Base-by-base conservation (phyloP, 441 rosid species). In the Adansonia grandidieri region DNA sequence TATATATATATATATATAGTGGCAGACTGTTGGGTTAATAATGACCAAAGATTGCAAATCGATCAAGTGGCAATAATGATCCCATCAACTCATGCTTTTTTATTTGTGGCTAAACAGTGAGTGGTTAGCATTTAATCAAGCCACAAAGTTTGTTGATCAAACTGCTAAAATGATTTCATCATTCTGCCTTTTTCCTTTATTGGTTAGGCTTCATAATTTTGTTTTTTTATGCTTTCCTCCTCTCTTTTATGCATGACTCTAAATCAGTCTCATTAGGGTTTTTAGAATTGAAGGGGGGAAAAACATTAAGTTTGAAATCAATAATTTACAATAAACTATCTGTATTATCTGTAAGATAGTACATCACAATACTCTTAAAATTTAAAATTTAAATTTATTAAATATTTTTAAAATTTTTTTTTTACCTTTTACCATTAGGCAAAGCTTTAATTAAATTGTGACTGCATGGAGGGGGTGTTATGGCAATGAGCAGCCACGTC, bases 11-110 rank as follows among this genome's bases (percentile, higher is more conserved):
- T 28, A 28, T 28, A 28, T 28, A 28, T 28, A 14, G 69, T 57
- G 81, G 32, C 58, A 32, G 57, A 83, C 48, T 73, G 80, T 84
- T 80, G 83, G 76, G 2, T 79, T 74, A 82, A 82, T 85, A 48
- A 87, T 87, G 73, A 62, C 82, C 48, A 10, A 56, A 73, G 84
- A 84, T 81, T 74, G 78, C 80, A 7, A 19, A 69, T 15, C 45
- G 85, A 81, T 58, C 64, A 58, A 58, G 64, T 58, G 64, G 64
- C 7, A 58, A 58, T 58, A 58, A 58, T 58, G 37, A 58, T 20
- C 64, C 64, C 64, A 58, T 87, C 82, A 79, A 80, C 32, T 71
- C 72, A 9, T 51, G 45, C 37, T 76, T 72, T 62, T 60, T 9
- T 24, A 24, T 73, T 74, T 79, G 69, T 83, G 76, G 68, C 73